Evolutionary conservation across 2,329 filamentous ascomycete species (phyloP), one percentile per base, ranked within the genome.

Genomic region (Cercospora beticola): DNA sequence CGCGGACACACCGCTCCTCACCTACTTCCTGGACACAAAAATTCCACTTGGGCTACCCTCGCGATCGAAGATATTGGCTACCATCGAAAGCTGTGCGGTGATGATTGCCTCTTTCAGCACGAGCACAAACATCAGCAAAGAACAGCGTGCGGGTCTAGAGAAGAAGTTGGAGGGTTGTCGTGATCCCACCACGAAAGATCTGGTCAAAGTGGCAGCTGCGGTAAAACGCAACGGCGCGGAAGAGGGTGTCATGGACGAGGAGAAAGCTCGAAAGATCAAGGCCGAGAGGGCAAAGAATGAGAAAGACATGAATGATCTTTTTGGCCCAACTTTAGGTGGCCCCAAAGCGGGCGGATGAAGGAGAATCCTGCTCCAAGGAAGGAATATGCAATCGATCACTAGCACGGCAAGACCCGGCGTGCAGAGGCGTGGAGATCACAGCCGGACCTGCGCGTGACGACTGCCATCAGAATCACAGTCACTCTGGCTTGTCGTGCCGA

Each of bases 151-250:
- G 0, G 69, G 59, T 30, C 40, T 92, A 12, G 85, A 88, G 16
- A 88, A 86, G 79, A 93, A 92, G 77, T 82, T 94, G n/a, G 88
- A 87, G 69, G 87, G 86, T 73, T 94, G 91, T 73, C 84, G 89
- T 67, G 91, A 94, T 74, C 91, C 91, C 0, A 89, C 92, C 73
- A 88, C 91, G 66, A 87, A 86, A 54, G 90, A 94, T 78, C 79
- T 94, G 3, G 88, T 93, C 18, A 88, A 88, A 59, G 81, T 91
- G 62, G 89, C 92, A 74, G 85, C 86, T 71, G 87, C 88, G 21
- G 85, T 89, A 74, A 87, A 83, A 75, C 73, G 81, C 59, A 81
- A 81, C 28, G 75, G 73, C 2, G 79, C 75, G 0, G 77, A 79
- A 49, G 78, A 78, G 0, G 79, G 78, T 1, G 78, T 74, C n/a